Base-by-base conservation (phyloP, 106 monocot genomes). In the Dioscorea alata region DNA sequence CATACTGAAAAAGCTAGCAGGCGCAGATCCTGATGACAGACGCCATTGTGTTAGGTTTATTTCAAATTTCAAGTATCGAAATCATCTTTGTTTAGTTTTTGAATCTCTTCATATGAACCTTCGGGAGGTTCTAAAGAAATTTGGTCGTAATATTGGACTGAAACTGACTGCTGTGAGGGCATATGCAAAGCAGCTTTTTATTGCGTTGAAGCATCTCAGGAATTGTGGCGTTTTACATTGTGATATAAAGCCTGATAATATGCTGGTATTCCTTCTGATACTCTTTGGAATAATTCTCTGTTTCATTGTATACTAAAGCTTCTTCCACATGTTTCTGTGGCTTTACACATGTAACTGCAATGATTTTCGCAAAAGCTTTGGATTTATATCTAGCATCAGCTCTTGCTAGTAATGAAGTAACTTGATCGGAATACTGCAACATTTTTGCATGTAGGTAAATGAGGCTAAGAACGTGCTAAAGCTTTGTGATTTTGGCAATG, bases 101-200 rank as follows among this genome's bases (percentile, higher is more conserved):
- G 97, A 97, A 81, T 97, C 97, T 85, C 97, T 97, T 85, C 89
- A 92, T 92, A 97, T 97, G 97, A 97, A 97, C 87, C 97, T 97
- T 66, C 97, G 97, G 79, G 97, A 97, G 81, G 97, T 97, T 80
- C 71, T 97, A 77, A 97, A 97, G 83, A 97, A 92, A 81, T 97
- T 97, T 92, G 92, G 97, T 89, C 92, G 97, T 78, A 97, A 97
- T 79, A 92, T 97, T 89, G 97, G 97, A 35, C 89, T 97, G 75
- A 90, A 85, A 74, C 86, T 97, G 76, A 92, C 92, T 92, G 97
- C 89, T 78, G 97, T 97, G 74, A 86, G 97, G 92, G 84, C 87
- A 69, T 97, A 97, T 84, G 92, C 91, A 72, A 92, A 89, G 86
- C 97, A 97, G 83, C 92, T 97, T 76, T 97, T 97, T 77, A 89